Conservation (phyloP, 257 asterid species). For the Anisodus tanguticus region DNA sequence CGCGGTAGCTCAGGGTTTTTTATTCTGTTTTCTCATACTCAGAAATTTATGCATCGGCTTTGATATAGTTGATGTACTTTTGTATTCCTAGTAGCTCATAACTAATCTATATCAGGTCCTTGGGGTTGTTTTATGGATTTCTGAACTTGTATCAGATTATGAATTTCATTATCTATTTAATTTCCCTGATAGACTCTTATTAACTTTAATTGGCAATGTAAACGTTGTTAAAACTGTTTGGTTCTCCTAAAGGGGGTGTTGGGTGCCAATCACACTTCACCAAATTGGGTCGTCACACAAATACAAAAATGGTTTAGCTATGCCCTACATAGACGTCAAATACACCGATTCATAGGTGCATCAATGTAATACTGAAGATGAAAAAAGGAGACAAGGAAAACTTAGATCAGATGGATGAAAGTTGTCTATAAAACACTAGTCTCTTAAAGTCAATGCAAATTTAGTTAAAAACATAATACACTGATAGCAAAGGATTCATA, state of each 20-base stretch:
- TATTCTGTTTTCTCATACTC: no score
- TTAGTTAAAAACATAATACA: neutral
- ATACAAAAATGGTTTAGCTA: neutral
- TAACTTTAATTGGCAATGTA: neutral
- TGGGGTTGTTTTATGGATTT: neutral
- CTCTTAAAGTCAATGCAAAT: neutral
- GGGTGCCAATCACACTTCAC: neutral
- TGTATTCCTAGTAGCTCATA: neutral
- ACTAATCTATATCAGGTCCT: neutral
- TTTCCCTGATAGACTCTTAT: neutral
- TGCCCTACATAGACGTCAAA: neutral
- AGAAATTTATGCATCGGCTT: no score
- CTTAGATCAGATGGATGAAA: neutral
- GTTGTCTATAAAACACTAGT: neutral
- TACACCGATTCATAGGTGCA: neutral
- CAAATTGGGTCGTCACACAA: neutral
- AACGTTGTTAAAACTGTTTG: neutral
- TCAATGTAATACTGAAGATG: neutral
- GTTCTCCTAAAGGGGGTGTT: neutral
- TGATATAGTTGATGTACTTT: neutral
- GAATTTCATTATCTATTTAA: neutral
- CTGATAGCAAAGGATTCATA: slow-evolving; percentile 4
- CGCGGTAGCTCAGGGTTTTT: no score
- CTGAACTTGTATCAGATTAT: neutral
- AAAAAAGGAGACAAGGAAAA: neutral